These are phyloP conservation scores for Rhodomyrtus tomentosa DNA, from an alignment of 345 rosid genomes.

Conservation along the genomic window DNA sequence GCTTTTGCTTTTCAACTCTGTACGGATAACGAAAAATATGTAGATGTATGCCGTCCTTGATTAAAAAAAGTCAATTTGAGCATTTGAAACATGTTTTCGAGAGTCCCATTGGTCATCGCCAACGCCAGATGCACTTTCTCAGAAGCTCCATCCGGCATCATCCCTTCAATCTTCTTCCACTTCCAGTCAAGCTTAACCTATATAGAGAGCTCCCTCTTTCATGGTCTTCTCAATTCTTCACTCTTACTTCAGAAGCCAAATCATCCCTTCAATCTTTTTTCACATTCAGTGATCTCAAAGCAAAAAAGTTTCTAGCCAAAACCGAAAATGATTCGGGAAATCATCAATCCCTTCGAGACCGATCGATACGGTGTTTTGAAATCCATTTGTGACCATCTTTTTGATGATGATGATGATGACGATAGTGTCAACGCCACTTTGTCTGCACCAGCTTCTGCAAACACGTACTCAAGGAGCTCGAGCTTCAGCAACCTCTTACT, in stretches of 20 bases:
- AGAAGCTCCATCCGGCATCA: neutral
- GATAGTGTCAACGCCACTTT: neutral
- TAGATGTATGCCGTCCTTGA: fast-evolving
- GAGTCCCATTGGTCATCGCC: neutral
- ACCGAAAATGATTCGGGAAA: neutral
- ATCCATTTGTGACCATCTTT: neutral
- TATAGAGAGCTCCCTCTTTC: too few species aligned
- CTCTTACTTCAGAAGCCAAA: neutral
- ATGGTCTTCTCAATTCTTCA: too few species aligned
- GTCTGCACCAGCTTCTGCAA: neutral
- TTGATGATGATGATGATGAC: neutral
- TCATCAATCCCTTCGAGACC: neutral
- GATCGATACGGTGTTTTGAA: neutral
- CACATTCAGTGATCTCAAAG: neutral
- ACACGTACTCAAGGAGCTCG: constrained; percentile 2
- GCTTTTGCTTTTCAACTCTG: neutral
- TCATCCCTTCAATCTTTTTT: neutral
- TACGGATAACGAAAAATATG: neutral
- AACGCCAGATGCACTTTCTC: neutral
- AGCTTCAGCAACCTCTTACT: constrained; percentile 17
- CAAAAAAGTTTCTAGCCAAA: neutral
- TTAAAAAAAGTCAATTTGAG: neutral
- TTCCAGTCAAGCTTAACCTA: neutral
- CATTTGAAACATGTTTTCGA: neutral
- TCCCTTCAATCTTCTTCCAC: neutral